Percentiles rank a stretch among this genome's conserved stretches.
phyloP scores from a whole-genome alignment of 371 early-diverging fungal species.

The Blakeslea trispora region DNA sequence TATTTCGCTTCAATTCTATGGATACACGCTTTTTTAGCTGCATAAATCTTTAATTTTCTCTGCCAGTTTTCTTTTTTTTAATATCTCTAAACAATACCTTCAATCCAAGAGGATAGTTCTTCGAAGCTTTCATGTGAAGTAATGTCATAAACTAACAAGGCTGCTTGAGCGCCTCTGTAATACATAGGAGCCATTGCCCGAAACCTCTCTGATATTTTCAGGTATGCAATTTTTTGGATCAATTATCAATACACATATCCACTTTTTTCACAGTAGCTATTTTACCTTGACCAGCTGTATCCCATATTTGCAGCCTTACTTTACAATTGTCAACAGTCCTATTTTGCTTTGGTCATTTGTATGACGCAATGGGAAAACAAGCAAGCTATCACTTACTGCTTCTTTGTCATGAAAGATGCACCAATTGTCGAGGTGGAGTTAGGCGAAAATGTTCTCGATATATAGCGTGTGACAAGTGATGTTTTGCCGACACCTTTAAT shows the following conservation, averaged over 20 bases:
- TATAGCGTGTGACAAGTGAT: constrained; percentile 80
- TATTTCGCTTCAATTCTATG: constrained; percentile 69
- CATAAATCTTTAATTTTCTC: not conserved
- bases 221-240: constrained; percentile 7
- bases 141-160: constrained; percentile 68
- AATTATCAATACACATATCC: constrained; percentile 1
- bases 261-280: not conserved
- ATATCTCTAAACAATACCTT: constrained; percentile 34
- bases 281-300: constrained; percentile 70
- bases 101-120: constrained; percentile 69
- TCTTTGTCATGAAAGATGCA: constrained; percentile 80
- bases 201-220: constrained; percentile 51
- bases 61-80: not conserved
- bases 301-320: constrained; percentile 73
- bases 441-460: constrained; percentile 76
- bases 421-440: constrained; percentile 83
- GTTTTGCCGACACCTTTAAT: constrained; percentile 77
- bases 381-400: constrained; percentile 51
- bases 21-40: constrained; percentile 1
- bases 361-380: constrained; percentile 2
- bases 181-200: constrained; percentile 79
- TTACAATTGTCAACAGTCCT: constrained; percentile 69
- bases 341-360: constrained; percentile 8
- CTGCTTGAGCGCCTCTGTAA: constrained; percentile 77
- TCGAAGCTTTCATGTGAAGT: constrained; percentile 61